A percentile compares a stretch with the other conserved stretches of the same genome.
These are phyloP conservation scores for Termitomyces bulborhizus DNA, from an alignment of 768 basidiomycete species.

Conservation along the genomic window DNA sequence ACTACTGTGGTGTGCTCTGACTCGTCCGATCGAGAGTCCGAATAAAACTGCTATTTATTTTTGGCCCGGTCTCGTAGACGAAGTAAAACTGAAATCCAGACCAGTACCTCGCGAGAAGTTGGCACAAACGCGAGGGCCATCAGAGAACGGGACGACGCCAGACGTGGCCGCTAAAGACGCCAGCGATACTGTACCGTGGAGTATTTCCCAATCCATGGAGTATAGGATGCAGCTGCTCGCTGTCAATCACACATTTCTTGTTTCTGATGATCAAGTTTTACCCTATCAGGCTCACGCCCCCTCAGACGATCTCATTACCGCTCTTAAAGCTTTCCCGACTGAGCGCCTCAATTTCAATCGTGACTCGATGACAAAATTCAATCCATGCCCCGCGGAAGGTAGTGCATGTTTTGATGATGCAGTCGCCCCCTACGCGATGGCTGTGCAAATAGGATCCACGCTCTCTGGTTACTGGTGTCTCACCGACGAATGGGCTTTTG, in stretches of 20 bases:
- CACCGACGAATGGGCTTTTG: conserved; percentile 68
- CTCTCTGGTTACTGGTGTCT: conserved; percentile 64
- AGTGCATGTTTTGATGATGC: conserved; percentile 41
- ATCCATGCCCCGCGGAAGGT: conserved; percentile 36
- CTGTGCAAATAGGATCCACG: conserved; percentile 63
- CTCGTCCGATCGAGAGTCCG: conserved; percentile 39
- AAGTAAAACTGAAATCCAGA: conserved; percentile 42
- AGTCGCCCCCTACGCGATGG: conserved; percentile 59
- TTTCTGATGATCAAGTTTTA: conserved; percentile 54
- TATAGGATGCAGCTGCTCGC: conserved; percentile 70
- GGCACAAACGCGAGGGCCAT: neutral
- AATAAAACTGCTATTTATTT: conserved; percentile 45
- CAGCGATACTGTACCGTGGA: conserved; percentile 38
- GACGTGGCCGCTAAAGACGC: conserved; percentile 7
- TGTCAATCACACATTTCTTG: conserved; percentile 39
- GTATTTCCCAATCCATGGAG: conserved; percentile 47
- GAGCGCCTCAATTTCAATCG: conserved; percentile 36
- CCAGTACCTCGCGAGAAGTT: conserved; percentile 24
- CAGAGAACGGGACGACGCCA: conserved; percentile 11
- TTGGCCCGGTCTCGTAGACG: conserved; percentile 72
- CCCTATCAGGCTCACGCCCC: conserved; percentile 72
- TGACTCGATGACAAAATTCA: conserved; percentile 39
- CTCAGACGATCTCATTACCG: conserved; percentile 41
- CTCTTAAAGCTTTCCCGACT: conserved; percentile 38
- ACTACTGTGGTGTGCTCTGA: conserved; percentile 63